Evolutionary conservation across 352 stramenopile species (phyloP).

Genomic region (Aphanomyces cochlioides): DNA sequence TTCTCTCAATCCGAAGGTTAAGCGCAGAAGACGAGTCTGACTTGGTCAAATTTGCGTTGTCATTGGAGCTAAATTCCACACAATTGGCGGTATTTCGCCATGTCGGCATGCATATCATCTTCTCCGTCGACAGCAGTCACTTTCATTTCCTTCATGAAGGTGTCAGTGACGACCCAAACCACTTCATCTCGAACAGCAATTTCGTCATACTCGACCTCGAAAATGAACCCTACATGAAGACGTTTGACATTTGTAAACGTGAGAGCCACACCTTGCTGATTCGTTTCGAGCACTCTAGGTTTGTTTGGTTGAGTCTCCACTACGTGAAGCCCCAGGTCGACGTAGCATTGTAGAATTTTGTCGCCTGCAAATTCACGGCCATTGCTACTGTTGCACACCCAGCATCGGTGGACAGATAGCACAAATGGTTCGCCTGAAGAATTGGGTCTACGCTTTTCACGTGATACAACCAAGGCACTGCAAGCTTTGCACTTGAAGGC

Average conservation of each 20-base stretch:
- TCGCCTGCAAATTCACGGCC: conserved; percentile 62
- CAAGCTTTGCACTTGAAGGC: conserved; percentile 60
- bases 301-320: conserved; percentile 36
- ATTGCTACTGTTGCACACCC: conserved; percentile 68
- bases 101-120: background rate
- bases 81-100: conserved; percentile 7
- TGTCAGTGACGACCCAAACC: conserved; percentile 20
- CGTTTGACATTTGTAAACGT: background rate
- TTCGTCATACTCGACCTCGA: conserved; percentile 14
- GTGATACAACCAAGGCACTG: conserved; percentile 33
- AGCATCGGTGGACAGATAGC: conserved; percentile 50
- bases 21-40: too few relatives aligned
- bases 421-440: conserved; percentile 29
- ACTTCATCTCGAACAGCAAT: conserved; percentile 55
- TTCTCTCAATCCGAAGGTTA: too few relatives aligned
- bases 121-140: conserved; percentile 7
- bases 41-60: conserved; percentile 32
- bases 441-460: conserved; percentile 23
- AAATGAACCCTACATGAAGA: background rate
- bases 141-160: conserved; percentile 27
- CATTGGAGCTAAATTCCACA: conserved; percentile 26
- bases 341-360: conserved; percentile 45
- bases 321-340: conserved; percentile 39
- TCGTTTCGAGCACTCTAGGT: conserved; percentile 35
- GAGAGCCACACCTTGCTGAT: background rate